Percentiles rank a stretch among this genome's conserved stretches.
Conservation (phyloP, 2,329 filamentous ascomycete species). For the Phymatotrichopsis omnivora region DNA sequence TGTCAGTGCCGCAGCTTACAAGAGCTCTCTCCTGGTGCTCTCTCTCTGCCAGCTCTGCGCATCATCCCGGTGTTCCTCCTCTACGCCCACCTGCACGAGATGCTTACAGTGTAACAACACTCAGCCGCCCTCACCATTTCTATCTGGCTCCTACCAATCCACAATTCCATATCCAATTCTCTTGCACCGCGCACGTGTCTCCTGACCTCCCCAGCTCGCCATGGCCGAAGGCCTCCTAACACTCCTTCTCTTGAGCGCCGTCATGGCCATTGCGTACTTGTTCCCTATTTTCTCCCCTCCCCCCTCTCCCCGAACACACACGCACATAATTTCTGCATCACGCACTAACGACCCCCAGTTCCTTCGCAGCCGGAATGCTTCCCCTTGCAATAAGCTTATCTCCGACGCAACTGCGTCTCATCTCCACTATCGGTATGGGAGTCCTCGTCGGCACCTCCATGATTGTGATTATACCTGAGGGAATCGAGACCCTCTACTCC, state of each 20-base stretch:
- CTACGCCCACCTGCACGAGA: too few species aligned
- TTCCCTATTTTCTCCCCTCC: too few species aligned
- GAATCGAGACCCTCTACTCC: conserved; percentile 77
- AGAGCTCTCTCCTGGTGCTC: too few species aligned
- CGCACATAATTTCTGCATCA: not conserved
- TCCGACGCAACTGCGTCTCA: conserved; percentile 72
- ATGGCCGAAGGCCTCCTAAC: conserved; percentile 51
- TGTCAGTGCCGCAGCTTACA: too few species aligned
- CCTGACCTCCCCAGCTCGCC: not conserved
- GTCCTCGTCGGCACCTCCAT: conserved; percentile 90
- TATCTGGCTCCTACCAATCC: too few species aligned
- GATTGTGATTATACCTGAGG: conserved; percentile 95
- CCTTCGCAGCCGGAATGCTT: conserved; percentile 83
- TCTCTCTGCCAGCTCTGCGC: too few species aligned
- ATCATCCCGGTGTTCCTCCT: too few species aligned
- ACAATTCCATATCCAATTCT: too few species aligned
- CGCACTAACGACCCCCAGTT: conserved; percentile 45
- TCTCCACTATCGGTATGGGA: conserved; percentile 87
- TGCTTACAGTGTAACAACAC: too few species aligned
- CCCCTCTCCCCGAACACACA: not conserved
- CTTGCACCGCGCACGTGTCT: too few species aligned
- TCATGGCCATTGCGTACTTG: conserved; percentile 57
- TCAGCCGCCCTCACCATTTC: too few species aligned
- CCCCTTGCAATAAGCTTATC: conserved; percentile 83
- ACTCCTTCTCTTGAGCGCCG: conserved; percentile 52